A percentile compares a stretch with the other conserved stretches of the same genome.
Conservation (phyloP, 2,329 filamentous ascomycete genomes). For the Alternaria sp. region DNA sequence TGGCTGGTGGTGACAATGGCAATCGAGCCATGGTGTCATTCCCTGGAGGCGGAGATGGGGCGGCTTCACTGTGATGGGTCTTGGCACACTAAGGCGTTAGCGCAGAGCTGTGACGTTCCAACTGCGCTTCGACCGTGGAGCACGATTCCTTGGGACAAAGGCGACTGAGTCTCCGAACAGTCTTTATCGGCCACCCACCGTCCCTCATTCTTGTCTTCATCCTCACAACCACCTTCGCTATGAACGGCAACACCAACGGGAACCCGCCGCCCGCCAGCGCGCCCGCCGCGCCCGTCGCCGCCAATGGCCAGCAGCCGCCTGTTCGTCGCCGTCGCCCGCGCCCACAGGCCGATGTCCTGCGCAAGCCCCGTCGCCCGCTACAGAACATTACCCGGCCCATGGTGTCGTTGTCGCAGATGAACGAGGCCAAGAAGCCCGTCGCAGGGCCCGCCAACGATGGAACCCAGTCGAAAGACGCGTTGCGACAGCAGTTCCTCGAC, state of each 20-base stretch:
- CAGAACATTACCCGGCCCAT: conserved; percentile 45
- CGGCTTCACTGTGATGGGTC: conserved; percentile 6
- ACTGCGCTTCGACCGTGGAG: conserved; percentile 11
- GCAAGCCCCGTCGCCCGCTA: conserved; percentile 44
- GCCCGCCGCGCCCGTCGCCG: conserved; percentile 37
- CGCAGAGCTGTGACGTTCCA: conserved; percentile 27
- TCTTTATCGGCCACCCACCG: conserved; percentile 38
- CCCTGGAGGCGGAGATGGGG: conserved; percentile 17
- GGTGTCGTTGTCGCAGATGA: conserved; percentile 47
- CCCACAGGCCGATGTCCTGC: conserved; percentile 50
- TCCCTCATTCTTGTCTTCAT: conserved; percentile 35
- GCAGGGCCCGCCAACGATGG: conserved; percentile 19
- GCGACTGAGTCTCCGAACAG: conserved; percentile 16
- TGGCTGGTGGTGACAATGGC: background rate
- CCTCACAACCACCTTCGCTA: conserved; percentile 19
- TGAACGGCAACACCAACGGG: conserved; percentile 35
- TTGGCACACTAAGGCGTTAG: conserved; percentile 18
- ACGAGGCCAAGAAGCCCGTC: conserved; percentile 31
- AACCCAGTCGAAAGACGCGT: conserved; percentile 29
- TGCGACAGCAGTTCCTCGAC: conserved; percentile 38
- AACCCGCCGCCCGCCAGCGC: conserved; percentile 25
- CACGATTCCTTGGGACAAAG: conserved; percentile 13
- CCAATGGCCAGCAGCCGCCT: conserved; percentile 46
- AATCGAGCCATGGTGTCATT: conserved; percentile 16
- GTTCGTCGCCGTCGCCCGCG: conserved; percentile 45